Base-by-base conservation (phyloP, 1,139 yeast genomes). In the Yamadazyma epiphylla region DNA sequence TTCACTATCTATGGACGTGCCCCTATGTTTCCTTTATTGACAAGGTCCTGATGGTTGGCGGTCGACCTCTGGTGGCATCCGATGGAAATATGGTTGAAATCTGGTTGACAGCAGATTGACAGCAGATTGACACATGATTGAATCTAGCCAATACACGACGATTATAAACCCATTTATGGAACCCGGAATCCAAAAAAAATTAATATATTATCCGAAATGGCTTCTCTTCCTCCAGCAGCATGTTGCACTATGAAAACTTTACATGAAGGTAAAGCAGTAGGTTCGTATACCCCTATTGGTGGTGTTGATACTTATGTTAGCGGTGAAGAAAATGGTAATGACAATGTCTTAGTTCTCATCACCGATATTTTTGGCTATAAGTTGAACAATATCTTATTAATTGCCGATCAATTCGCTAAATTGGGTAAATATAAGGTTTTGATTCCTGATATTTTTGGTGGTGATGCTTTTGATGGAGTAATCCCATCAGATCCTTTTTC, bases 361-460 rank as follows among this genome's bases (percentile, higher is more conserved):
- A 70, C 91, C 28, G 95, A 87, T 52, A 62, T 86, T 31, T 74
- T 53, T 42, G 95, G 95, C 26, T 58, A 71, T 51, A 58, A 60
- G 29, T 67, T 66, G 48, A 62, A 60, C 53, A 86, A 87, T 54
- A 59, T 59, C 19, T 60, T 65, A 48, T 59, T 80, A 40, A 51
- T 82, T 39, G 95, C 95, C 17, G 95, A 86, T 52, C 64, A 69
- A 31, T 69, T 80, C 37, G 80, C 89, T 27, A 54, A 55, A 27
- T 30, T 32, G 4, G 67, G 70, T 11, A 80, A 80, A 13, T 82
- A 70, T 60, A 70, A 67, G 26, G 89, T 82, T 1, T 60, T 80
- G 32, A 58, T 81, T 24, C 94, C 94, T 8, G 95, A 86, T 52
- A 66, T 84, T 37, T 65, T 84, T 41, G 50, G 70, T 17, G 75